These are phyloP conservation scores for Ascochyta koolunga DNA, from an alignment of 2,329 filamentous ascomycete species.

Conservation along the genomic window DNA sequence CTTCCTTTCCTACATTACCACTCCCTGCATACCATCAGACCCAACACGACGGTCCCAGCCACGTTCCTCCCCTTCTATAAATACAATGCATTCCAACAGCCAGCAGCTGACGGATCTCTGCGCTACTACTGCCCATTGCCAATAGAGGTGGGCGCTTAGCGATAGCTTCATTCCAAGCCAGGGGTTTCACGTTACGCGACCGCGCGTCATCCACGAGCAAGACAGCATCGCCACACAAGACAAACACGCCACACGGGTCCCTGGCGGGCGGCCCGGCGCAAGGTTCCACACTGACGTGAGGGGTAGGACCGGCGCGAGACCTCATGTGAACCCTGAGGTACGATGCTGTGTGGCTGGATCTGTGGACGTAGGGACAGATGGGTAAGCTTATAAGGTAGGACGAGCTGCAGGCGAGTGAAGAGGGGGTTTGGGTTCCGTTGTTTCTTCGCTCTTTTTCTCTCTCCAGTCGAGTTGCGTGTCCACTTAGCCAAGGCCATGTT, in stretches of 20 bases:
- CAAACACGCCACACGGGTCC: neutral
- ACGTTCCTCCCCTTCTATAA: conserved; percentile 4
- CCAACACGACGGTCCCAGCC: neutral
- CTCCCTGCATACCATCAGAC: conserved; percentile 8
- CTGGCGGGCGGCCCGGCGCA: neutral
- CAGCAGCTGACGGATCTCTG: neutral
- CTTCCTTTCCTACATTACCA: conserved; percentile 1
- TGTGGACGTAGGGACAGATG: neutral
- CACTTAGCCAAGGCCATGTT: neutral
- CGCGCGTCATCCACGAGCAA: conserved; percentile 6
- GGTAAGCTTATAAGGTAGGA: conserved; percentile 11
- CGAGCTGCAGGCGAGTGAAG: neutral
- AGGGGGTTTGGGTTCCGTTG: neutral
- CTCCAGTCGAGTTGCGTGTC: neutral
- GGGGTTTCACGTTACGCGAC: conserved; percentile 4
- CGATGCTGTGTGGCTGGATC: conserved; percentile 1
- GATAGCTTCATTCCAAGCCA: neutral
- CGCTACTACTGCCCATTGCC: too few relatives aligned
- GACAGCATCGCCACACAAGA: neutral
- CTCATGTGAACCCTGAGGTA: neutral
- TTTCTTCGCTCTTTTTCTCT: neutral
- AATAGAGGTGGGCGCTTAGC: conserved; percentile 2
- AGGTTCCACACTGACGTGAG: conserved; percentile 7
- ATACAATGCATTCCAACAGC: conserved; percentile 1
- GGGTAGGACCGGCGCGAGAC: neutral